A percentile compares a stretch with the other conserved stretches of the same genome.
Evolutionary conservation across 352 stramenopile species (phyloP).

Genomic region (Phytophthora litchii): DNA sequence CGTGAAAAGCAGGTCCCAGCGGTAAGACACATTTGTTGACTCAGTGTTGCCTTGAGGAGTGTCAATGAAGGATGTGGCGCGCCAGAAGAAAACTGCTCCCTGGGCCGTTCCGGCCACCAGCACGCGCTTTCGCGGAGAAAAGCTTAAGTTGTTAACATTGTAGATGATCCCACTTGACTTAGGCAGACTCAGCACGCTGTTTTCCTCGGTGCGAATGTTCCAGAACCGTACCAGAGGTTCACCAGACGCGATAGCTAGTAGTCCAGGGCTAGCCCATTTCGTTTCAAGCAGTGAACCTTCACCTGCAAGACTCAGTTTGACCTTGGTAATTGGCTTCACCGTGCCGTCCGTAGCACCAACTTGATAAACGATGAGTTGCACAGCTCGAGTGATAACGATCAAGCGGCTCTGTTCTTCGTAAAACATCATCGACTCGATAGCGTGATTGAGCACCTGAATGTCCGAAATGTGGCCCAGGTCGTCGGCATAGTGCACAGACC

Average conservation of each 20-base stretch:
- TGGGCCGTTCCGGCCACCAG: conserved; percentile 88
- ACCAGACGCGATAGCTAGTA: conserved; percentile 91
- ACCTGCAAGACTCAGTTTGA: conserved; percentile 91
- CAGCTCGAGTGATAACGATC: conserved; percentile 90
- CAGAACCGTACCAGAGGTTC: conserved; percentile 92
- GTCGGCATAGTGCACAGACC: conserved; percentile 91
- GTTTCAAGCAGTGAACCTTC: conserved; percentile 84
- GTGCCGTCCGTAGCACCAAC: conserved; percentile 79
- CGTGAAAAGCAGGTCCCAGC: conserved; percentile 76
- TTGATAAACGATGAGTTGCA: conserved; percentile 92
- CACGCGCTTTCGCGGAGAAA: conserved; percentile 87
- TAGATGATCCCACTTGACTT: conserved; percentile 53
- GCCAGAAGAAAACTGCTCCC: conserved; percentile 91
- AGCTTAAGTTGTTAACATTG: conserved; percentile 87
- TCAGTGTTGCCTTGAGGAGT: conserved; percentile 2
- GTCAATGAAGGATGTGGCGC: conserved; percentile 62
- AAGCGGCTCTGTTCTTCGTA: conserved; percentile 79
- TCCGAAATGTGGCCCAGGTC: conserved; percentile 93
- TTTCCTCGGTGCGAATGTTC: conserved; percentile 92
- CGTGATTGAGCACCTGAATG: conserved; percentile 84
- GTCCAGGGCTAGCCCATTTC: conserved; percentile 86
- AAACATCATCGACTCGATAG: conserved; percentile 92
- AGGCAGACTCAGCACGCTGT: conserved; percentile 89
- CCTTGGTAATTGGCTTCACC: conserved; percentile 83
- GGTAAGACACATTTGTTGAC: conserved; percentile 44